A percentile compares a stretch with the other conserved stretches of the same genome.
Evolutionary conservation across 345 rosid species (phyloP).

Genomic region (Schrenkiella parvula): DNA sequence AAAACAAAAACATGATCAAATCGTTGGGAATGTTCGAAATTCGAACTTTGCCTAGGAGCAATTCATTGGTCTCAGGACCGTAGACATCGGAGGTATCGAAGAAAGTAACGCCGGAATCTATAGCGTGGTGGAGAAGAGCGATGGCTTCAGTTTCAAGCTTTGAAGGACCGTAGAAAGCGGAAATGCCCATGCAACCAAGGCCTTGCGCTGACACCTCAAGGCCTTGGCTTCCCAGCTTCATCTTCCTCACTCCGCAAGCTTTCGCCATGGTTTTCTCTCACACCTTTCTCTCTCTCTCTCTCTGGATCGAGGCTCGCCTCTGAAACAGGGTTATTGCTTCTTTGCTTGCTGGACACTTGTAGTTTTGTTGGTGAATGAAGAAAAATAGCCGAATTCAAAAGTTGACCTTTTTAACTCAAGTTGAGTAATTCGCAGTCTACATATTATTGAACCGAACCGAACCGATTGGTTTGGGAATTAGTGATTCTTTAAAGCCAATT

Average conservation of each 20-base stretch:
- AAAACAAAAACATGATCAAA: background rate
- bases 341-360: too few relatives aligned
- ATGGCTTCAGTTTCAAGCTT: slow-evolving; percentile 33
- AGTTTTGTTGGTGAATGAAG: too few relatives aligned
- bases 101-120: slow-evolving; percentile 36
- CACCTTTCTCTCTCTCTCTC: background rate
- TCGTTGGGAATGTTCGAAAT: too few relatives aligned
- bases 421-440: too few relatives aligned
- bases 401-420: too few relatives aligned
- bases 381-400: too few relatives aligned
- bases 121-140: slow-evolving; percentile 35
- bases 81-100: slow-evolving; percentile 42
- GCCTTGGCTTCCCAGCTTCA: slow-evolving; percentile 29
- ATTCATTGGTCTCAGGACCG: slow-evolving; percentile 40
- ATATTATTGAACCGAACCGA: too few relatives aligned
- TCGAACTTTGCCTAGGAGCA: slow-evolving; percentile 39
- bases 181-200: slow-evolving; percentile 43
- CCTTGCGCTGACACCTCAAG: slow-evolving; percentile 40
- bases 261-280: background rate
- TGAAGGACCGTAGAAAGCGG: slow-evolving; percentile 29
- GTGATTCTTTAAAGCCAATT: too few relatives aligned
- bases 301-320: background rate
- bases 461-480: too few relatives aligned
- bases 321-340: too few relatives aligned
- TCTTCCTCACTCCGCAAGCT: slow-evolving; percentile 7